phyloP scores from a whole-genome alignment of 2,329 filamentous ascomycete genomes.

The Cladosporium cucumerinum region DNA sequence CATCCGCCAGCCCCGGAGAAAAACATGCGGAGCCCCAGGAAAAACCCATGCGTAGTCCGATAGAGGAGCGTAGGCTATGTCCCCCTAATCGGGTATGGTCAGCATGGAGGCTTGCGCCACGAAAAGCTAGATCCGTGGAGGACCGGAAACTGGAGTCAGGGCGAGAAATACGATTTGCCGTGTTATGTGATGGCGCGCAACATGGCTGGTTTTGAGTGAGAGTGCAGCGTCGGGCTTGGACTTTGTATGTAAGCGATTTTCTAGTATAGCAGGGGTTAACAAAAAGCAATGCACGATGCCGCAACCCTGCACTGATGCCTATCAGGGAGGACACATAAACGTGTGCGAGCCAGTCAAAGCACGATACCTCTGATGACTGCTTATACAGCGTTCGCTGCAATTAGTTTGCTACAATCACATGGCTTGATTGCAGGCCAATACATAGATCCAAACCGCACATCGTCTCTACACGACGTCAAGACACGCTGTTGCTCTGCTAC shows the following conservation, averaged over 20 bases:
- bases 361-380: background rate
- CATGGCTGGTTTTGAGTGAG: background rate
- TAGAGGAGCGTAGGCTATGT: background rate
- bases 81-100: background rate
- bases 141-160: background rate
- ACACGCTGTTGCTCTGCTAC: too few relatives aligned
- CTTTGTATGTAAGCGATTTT: background rate
- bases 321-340: background rate
- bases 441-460: background rate
- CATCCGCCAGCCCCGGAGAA: background rate
- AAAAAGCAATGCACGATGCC: background rate
- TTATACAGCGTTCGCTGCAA: background rate
- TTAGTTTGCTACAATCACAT: background rate
- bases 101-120: background rate
- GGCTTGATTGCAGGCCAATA: background rate
- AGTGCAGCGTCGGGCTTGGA: background rate
- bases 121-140: background rate
- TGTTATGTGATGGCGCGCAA: background rate
- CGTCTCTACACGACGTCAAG: too few relatives aligned
- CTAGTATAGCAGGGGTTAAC: background rate
- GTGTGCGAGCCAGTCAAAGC: background rate
- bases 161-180: background rate
- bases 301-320: background rate
- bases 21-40: slow-evolving; percentile 1
- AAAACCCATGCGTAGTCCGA: background rate